Conservation (phyloP, 1,284 basidiomycete species). For the Hortiboletus rubellus region DNA sequence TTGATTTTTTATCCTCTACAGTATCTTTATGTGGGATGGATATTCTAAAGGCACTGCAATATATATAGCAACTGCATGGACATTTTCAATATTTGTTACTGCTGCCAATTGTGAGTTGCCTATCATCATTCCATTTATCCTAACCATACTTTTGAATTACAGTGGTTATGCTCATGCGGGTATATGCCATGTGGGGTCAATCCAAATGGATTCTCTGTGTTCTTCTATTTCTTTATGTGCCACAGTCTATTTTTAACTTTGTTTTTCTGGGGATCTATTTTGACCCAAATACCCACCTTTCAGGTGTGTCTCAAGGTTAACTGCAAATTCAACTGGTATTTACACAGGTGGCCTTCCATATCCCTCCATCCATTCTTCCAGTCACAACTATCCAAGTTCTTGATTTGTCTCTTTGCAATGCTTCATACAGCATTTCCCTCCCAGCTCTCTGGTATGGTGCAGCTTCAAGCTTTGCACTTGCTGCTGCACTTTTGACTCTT, state of each 20-base stretch:
- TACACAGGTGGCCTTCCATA: neutral
- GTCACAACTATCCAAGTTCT: neutral
- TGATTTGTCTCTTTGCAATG: neutral
- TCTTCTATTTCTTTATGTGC: neutral
- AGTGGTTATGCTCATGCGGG: neutral
- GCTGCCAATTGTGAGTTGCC: neutral
- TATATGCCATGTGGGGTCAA: neutral
- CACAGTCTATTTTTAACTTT: neutral
- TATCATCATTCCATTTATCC: too few relatives aligned
- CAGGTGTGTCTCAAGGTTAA: neutral
- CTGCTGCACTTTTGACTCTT: neutral
- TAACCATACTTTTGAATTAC: neutral
- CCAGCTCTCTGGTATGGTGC: too few relatives aligned
- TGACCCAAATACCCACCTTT: neutral
- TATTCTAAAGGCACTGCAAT: neutral
- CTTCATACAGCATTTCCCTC: neutral
- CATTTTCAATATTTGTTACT: neutral
- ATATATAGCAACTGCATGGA: neutral
- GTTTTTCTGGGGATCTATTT: neutral
- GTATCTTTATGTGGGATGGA: too few relatives aligned
- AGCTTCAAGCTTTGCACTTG: neutral
- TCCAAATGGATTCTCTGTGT: neutral
- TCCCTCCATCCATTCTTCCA: neutral
- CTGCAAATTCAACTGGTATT: neutral
- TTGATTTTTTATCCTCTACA: neutral